These are phyloP conservation scores for Raphanus sativus DNA, from an alignment of 345 rosid genomes.

Conservation along the genomic window DNA sequence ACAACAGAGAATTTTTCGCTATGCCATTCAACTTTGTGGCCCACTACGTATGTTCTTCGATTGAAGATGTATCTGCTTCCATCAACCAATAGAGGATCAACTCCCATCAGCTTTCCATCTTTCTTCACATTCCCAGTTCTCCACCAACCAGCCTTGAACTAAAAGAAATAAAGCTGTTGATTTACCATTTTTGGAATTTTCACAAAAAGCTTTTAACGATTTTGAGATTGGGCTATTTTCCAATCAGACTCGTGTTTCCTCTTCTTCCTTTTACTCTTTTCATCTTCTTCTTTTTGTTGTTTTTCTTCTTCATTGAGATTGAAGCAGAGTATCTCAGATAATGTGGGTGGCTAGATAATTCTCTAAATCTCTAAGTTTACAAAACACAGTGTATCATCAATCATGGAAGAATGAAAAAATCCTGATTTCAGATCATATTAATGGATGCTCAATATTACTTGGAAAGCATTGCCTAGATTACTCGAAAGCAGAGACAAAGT, in stretches of 20 bases:
- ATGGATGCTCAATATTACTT: conserved; percentile 41
- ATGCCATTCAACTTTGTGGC: too few relatives aligned
- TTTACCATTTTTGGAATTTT: too few relatives aligned
- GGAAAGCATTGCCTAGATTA: conserved; percentile 75
- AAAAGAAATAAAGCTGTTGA: too few relatives aligned
- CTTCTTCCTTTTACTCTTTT: conserved; percentile 47
- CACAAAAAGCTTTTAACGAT: too few relatives aligned
- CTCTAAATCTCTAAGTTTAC: conserved; percentile 45
- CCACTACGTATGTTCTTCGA: too few relatives aligned
- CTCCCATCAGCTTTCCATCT: too few relatives aligned
- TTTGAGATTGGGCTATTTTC: conserved; percentile 40
- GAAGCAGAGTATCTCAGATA: conserved; percentile 62
- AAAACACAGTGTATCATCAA: too few relatives aligned
- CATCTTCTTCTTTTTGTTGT: conserved; percentile 38
- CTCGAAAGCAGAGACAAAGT: conserved; percentile 69
- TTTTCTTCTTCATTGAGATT: conserved; percentile 35
- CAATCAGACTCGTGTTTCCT: conserved; percentile 38
- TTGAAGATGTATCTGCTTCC: too few relatives aligned
- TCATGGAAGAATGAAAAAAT: background rate
- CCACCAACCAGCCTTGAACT: too few relatives aligned
- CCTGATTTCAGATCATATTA: background rate
- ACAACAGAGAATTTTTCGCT: too few relatives aligned
- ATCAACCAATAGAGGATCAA: too few relatives aligned
- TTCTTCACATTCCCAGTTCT: too few relatives aligned
- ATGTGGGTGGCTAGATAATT: conserved; percentile 77